Conservation (phyloP, 2,329 filamentous ascomycete species). For the Pseudocercospora pini-densiflorae region DNA sequence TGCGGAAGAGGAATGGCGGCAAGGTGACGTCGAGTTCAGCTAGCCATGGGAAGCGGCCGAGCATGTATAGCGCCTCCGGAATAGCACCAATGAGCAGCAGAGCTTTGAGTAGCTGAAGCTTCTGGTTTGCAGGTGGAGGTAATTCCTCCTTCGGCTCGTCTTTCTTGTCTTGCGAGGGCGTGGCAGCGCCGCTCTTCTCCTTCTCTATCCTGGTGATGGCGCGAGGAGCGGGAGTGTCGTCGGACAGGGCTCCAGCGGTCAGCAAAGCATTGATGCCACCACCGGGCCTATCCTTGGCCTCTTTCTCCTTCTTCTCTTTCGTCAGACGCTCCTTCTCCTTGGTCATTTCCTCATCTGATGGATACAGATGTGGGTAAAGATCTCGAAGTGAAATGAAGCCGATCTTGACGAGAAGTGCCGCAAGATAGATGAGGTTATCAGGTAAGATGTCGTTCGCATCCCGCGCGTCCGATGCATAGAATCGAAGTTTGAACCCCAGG, state of each 20-base stretch:
- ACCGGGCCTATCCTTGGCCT: conserved; percentile 71
- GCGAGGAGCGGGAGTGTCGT: conserved; percentile 68
- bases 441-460: conserved; percentile 78
- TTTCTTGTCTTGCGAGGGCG: conserved; percentile 47
- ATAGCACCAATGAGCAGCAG: conserved; percentile 89
- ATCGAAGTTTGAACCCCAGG: conserved; percentile 94
- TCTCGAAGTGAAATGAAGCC: conserved; percentile 94
- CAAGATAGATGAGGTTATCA: conserved; percentile 89
- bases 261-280: conserved; percentile 79
- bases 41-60: conserved; percentile 92
- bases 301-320: conserved; percentile 78
- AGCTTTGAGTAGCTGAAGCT: conserved; percentile 80
- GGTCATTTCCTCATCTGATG: conserved; percentile 82
- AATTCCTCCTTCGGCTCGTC: conserved; percentile 56
- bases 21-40: conserved; percentile 83
- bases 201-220: conserved; percentile 51
- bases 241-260: conserved; percentile 82
- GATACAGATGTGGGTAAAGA: conserved; percentile 89
- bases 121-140: conserved; percentile 83
- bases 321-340: conserved; percentile 69
- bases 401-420: conserved; percentile 92
- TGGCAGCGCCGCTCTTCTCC: conserved; percentile 47
- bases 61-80: conserved; percentile 88
- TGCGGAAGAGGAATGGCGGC: conserved; percentile 79
- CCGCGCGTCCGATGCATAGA: conserved; percentile 83